Percentiles rank a stretch among this genome's conserved stretches.
These are phyloP conservation scores for Coniochaeta sp. DNA, from an alignment of 2,329 filamentous ascomycete species.

Conservation along the genomic window DNA sequence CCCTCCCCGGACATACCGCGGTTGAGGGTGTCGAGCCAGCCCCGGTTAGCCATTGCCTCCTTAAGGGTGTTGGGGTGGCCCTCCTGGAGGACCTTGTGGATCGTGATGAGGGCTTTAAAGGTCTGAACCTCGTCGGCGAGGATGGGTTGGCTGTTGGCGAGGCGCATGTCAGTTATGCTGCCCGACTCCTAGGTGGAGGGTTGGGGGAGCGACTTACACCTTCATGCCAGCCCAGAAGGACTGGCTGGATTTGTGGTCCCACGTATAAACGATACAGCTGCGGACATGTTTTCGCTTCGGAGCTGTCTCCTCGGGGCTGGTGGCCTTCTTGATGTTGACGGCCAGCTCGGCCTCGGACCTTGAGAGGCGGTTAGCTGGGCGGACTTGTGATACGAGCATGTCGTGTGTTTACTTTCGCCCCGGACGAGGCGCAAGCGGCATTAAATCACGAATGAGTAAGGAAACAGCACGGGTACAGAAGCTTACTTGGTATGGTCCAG, in stretches of 20 bases:
- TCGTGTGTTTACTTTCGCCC: neutral
- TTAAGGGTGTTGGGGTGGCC: conserved; percentile 82
- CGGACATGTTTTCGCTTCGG: conserved; percentile 89
- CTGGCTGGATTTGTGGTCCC: conserved; percentile 93
- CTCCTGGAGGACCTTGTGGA: conserved; percentile 96
- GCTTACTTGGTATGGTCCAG: conserved; percentile 25
- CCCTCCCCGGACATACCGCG: conserved; percentile 78
- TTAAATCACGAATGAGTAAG: too few relatives aligned
- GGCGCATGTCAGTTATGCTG: neutral
- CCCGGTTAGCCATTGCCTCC: conserved; percentile 81
- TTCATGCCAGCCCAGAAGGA: conserved; percentile 99
- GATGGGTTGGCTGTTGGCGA: conserved; percentile 78
- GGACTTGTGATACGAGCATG: conserved; percentile 2
- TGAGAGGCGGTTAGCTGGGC: conserved; percentile 5
- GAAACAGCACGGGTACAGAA: too few relatives aligned
- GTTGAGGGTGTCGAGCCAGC: conserved; percentile 89
- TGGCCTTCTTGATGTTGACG: conserved; percentile 65
- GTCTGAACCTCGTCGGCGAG: conserved; percentile 97
- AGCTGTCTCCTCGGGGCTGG: conserved; percentile 59
- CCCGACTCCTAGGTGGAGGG: neutral
- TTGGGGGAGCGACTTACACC: conserved; percentile 51
- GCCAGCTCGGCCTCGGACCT: conserved; percentile 64
- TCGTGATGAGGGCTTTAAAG: conserved; percentile 94
- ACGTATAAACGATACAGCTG: conserved; percentile 96
- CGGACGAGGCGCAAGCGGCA: too few relatives aligned